Conservation (phyloP, 805 yeast species). For the Metschnikowia kunwiensis region DNA sequence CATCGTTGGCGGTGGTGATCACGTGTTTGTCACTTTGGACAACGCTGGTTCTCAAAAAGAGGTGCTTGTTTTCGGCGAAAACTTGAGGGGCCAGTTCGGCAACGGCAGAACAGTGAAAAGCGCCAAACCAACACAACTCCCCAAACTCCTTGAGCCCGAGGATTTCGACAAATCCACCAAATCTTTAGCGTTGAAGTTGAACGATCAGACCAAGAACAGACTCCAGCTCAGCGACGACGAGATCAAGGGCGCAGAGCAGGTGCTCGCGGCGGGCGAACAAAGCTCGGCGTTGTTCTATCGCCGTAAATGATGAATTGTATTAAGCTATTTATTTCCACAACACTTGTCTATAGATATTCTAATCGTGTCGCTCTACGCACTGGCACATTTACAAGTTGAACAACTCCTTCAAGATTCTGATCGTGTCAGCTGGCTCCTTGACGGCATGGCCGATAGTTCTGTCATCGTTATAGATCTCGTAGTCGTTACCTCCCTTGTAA, state of each 20-base stretch:
- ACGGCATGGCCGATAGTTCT: constrained; percentile 98
- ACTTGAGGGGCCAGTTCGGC: constrained; percentile 79
- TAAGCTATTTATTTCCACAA: not conserved
- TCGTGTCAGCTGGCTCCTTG: constrained; percentile 84
- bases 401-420: constrained; percentile 75
- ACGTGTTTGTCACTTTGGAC: constrained; percentile 54
- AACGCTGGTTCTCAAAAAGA: constrained; percentile 48
- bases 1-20: constrained; percentile 65
- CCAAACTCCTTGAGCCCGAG: constrained; percentile 56
- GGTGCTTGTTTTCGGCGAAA: constrained; percentile 80
- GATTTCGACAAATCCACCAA: constrained; percentile 25
- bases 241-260: constrained; percentile 47
- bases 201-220: constrained; percentile 39
- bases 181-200: constrained; percentile 29
- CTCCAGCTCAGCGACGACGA: constrained; percentile 40
- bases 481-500: constrained; percentile 97
- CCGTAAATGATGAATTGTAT: constrained; percentile 11
- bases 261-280: constrained; percentile 57
- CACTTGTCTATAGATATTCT: constrained; percentile 10
- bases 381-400: constrained; percentile 48
- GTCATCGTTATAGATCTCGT: constrained; percentile 86
- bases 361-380: too few species aligned
- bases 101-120: constrained; percentile 68
- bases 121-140: constrained; percentile 52
- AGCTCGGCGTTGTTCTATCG: constrained; percentile 64